Conservation (phyloP, 1,284 basidiomycete genomes). For the Phaffia rhodozyma region DNA sequence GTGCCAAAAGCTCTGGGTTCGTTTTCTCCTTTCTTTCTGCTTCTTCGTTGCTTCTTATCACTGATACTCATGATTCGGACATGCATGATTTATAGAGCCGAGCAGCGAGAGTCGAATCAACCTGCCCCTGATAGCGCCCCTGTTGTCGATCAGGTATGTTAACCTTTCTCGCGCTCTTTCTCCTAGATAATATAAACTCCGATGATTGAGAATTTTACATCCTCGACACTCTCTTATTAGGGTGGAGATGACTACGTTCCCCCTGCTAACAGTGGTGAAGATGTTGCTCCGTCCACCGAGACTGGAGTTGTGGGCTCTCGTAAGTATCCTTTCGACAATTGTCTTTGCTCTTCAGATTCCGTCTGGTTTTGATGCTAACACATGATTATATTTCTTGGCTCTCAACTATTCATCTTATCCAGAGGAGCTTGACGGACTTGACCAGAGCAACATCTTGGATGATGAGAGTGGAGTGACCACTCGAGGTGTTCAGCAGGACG, state of each 20-base stretch:
- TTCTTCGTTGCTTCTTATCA: too few relatives aligned
- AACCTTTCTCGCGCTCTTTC: not conserved
- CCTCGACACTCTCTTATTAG: not conserved
- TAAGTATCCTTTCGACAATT: not conserved
- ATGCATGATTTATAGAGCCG: not conserved
- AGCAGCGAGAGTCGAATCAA: conserved; percentile 10
- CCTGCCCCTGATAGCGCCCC: conserved; percentile 9
- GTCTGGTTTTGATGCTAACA: not conserved
- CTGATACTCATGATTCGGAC: too few relatives aligned
- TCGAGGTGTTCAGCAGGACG: not conserved
- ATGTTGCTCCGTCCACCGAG: too few relatives aligned
- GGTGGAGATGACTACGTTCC: not conserved
- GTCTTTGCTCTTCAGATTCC: not conserved
- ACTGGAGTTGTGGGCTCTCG: too few relatives aligned
- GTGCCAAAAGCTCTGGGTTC: too few relatives aligned
- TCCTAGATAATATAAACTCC: not conserved
- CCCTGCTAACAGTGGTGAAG: not conserved
- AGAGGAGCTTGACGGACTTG: conserved; percentile 10
- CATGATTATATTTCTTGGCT: not conserved
- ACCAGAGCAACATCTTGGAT: conserved; percentile 11
- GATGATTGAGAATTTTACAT: not conserved
- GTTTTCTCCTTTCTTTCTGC: too few relatives aligned
- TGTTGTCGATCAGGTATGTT: conserved; percentile 8
- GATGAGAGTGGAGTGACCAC: conserved; percentile 1
- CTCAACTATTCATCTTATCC: not conserved